Conservation (phyloP, 2,329 filamentous ascomycete species). For the Colletotrichum sp. region DNA sequence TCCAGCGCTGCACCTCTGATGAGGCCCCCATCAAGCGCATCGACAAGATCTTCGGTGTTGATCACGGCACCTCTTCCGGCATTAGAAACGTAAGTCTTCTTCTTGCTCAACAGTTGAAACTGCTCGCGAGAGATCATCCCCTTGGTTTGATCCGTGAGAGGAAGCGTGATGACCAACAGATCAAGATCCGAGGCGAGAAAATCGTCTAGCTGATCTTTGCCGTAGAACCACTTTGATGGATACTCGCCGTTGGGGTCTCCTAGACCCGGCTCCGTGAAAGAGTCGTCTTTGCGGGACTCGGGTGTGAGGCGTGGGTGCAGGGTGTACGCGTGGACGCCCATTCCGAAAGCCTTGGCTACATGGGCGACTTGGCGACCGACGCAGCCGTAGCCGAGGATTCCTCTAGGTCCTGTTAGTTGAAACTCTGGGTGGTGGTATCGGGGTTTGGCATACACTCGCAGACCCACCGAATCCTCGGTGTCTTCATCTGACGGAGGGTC, state of each 20-base stretch:
- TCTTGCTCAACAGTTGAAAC: slow-evolving; percentile 50
- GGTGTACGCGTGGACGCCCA: slow-evolving; percentile 78
- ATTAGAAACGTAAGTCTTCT: slow-evolving; percentile 70
- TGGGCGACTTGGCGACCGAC: slow-evolving; percentile 60
- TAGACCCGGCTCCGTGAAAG: slow-evolving; percentile 73
- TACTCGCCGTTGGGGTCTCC: slow-evolving; percentile 55
- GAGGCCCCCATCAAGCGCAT: slow-evolving; percentile 66
- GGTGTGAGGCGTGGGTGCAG: slow-evolving; percentile 71
- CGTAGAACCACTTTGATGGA: slow-evolving; percentile 57
- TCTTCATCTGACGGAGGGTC: slow-evolving; percentile 31
- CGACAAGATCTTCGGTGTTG: slow-evolving; percentile 61
- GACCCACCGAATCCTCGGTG: slow-evolving; percentile 49
- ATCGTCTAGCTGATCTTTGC: slow-evolving; percentile 50
- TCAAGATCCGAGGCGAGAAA: slow-evolving; percentile 59
- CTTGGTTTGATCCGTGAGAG: slow-evolving; percentile 53
- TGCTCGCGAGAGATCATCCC: slow-evolving; percentile 56
- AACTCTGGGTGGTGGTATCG: not conserved
- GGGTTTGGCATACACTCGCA: slow-evolving; percentile 50
- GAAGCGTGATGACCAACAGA: slow-evolving; percentile 56
- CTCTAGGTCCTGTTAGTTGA: slow-evolving; percentile 32
- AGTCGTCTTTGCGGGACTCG: slow-evolving; percentile 66
- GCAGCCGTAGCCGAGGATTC: slow-evolving; percentile 59
- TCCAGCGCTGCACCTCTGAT: slow-evolving; percentile 74
- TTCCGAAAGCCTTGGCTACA: slow-evolving; percentile 70
- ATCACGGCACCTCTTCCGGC: slow-evolving; percentile 67